Conservation (phyloP, 768 basidiomycete genomes). For the Mycena haematopus region DNA sequence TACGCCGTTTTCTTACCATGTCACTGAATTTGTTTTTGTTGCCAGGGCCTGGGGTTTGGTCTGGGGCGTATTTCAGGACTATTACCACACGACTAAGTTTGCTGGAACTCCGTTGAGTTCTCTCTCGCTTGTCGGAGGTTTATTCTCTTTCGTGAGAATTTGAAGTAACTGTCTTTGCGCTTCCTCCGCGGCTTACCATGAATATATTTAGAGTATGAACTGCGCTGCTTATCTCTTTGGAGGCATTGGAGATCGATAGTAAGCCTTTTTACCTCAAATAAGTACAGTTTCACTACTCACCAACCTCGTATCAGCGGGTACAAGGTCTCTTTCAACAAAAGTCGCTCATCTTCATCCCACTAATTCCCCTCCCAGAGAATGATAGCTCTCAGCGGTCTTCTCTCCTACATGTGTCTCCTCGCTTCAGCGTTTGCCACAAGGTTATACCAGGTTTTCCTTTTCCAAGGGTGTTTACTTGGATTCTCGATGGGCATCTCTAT, state of each 20-base stretch:
- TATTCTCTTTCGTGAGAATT: constrained; percentile 32
- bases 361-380: constrained; percentile 31
- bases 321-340: no score
- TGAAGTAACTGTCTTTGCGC: background rate
- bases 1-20: background rate
- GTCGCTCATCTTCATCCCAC: background rate
- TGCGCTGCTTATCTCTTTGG: constrained; percentile 36
- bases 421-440: constrained; percentile 39
- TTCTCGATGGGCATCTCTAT: constrained; percentile 32
- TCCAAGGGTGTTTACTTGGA: constrained; percentile 34
- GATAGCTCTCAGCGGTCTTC: constrained; percentile 37
- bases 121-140: constrained; percentile 35
- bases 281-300: background rate
- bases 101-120: constrained; percentile 28
- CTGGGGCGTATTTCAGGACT: constrained; percentile 42
- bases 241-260: constrained; percentile 41
- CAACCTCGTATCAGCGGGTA: constrained; percentile 27
- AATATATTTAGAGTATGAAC: constrained; percentile 33
- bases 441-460: constrained; percentile 40
- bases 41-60: constrained; percentile 32
- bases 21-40: background rate
- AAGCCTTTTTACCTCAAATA: constrained; percentile 20
- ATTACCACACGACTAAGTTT: constrained; percentile 35
- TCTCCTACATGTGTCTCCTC: constrained; percentile 37
- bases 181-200: background rate